phyloP scores from a whole-genome alignment of 1,284 basidiomycete genomes.

The Trametes hirsuta region DNA sequence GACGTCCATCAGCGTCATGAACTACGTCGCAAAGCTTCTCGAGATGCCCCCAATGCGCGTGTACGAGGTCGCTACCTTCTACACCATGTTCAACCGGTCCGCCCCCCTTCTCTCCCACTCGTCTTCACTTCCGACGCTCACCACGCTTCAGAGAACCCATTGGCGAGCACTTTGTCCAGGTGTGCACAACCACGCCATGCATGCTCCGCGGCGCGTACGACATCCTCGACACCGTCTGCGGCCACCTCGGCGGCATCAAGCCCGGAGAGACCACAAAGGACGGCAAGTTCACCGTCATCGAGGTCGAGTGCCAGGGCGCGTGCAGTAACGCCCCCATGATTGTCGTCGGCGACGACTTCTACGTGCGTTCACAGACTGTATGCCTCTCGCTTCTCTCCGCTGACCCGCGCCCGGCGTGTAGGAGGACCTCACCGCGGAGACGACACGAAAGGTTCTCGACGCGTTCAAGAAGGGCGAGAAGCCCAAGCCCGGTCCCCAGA shows the following conservation, averaged over 20 bases:
- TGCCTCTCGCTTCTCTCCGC: neutral
- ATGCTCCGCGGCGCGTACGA: conserved; percentile 93
- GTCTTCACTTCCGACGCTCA: neutral
- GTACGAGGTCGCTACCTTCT: conserved; percentile 99
- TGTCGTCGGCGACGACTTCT: conserved; percentile 96
- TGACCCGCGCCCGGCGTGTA: conserved; percentile 35
- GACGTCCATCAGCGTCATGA: conserved; percentile 99
- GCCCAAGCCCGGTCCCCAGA: conserved; percentile 93
- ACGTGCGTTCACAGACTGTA: conserved; percentile 55
- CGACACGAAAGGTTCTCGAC: conserved; percentile 87
- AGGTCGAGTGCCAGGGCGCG: conserved; percentile 98
- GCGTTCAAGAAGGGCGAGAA: conserved; percentile 86
- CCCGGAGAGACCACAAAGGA: conserved; percentile 93
- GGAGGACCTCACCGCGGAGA: conserved; percentile 96
- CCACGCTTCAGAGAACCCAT: conserved; percentile 78
- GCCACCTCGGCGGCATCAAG: conserved; percentile 83
- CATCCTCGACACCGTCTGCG: conserved; percentile 86
- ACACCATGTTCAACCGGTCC: conserved; percentile 98
- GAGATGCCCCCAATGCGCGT: conserved; percentile 99
- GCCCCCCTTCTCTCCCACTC: conserved; percentile 24
- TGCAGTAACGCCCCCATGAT: conserved; percentile 99
- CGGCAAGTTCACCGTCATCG: conserved; percentile 96
- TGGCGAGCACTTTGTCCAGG: conserved; percentile 93
- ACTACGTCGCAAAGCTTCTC: conserved; percentile 90
- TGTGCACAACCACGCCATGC: conserved; percentile 99